Evolutionary conservation across 495 filamentous ascomycete genomes (phyloP).

Genomic region (Penicillium odoratum): DNA sequence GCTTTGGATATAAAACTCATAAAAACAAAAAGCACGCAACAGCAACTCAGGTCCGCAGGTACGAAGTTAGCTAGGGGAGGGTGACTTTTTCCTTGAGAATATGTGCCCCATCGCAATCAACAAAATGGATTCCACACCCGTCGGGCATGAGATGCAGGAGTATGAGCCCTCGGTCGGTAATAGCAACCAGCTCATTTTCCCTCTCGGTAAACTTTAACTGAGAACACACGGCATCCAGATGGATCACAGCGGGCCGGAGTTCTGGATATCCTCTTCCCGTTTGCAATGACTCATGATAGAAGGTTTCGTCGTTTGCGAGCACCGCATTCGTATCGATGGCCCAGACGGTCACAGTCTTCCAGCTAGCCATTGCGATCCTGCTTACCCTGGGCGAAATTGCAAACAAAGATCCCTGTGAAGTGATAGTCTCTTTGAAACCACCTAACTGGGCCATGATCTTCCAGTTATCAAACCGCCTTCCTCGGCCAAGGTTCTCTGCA

Average conservation of each 20-base stretch:
- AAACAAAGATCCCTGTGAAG: conserved; percentile 43
- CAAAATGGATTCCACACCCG: conserved; percentile 6
- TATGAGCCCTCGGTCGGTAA: conserved; percentile 50
- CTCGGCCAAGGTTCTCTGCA: conserved; percentile 42
- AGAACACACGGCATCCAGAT: conserved; percentile 43
- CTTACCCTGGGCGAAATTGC: conserved; percentile 40
- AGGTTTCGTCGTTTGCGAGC: conserved; percentile 25
- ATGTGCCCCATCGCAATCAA: not conserved
- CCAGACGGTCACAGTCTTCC: conserved; percentile 50
- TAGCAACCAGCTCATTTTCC: conserved; percentile 43
- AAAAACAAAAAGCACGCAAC: not conserved
- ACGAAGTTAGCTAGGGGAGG: not conserved
- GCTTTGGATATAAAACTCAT: conserved; percentile 19
- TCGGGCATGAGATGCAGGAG: conserved; percentile 35
- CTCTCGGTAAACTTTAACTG: conserved; percentile 38
- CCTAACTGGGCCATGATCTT: conserved; percentile 40
- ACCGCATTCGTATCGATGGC: conserved; percentile 39
- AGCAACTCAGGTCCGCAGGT: not conserved
- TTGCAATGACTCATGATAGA: conserved; percentile 33
- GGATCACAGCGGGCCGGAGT: conserved; percentile 35
- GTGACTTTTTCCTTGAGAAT: not conserved
- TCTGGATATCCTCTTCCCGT: conserved; percentile 26
- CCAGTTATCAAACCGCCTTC: conserved; percentile 40
- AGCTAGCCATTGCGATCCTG: conserved; percentile 46
- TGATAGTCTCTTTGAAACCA: conserved; percentile 37